Percentiles rank a stretch among this genome's conserved stretches.
These are phyloP conservation scores for Saxispiralis lemnorum DNA, from an alignment of 495 filamentous ascomycete genomes.

Conservation along the genomic window DNA sequence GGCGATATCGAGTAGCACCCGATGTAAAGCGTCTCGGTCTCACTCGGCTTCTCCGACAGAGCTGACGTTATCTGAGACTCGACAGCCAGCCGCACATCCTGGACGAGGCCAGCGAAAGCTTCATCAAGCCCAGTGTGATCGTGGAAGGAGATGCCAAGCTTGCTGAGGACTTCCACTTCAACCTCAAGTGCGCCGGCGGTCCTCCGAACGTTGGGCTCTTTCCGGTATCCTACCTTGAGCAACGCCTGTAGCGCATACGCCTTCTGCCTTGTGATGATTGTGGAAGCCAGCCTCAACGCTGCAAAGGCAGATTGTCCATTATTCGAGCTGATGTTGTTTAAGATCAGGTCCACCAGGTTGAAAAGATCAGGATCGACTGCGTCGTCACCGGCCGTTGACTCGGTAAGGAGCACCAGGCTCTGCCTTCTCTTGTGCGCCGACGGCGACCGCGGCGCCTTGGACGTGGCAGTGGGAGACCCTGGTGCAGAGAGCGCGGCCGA, in stretches of 20 bases:
- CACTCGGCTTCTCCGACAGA: not conserved
- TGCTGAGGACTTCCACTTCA: conserved; percentile 57
- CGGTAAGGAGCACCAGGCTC: conserved; percentile 72
- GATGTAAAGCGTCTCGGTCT: not conserved
- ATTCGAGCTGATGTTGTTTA: conserved; percentile 63
- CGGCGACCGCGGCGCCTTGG: conserved; percentile 34
- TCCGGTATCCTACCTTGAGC: conserved; percentile 30
- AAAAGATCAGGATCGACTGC: conserved; percentile 73
- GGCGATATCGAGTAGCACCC: conserved; percentile 10
- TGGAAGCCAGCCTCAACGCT: conserved; percentile 66
- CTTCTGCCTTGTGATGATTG: conserved; percentile 73
- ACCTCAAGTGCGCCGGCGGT: conserved; percentile 65
- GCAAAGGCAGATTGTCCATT: conserved; percentile 79
- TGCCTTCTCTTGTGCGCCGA: conserved; percentile 54
- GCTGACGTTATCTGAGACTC: conserved; percentile 28
- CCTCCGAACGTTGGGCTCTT: conserved; percentile 27
- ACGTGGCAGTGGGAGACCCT: conserved; percentile 18
- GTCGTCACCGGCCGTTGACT: conserved; percentile 47
- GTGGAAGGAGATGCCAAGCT: conserved; percentile 53
- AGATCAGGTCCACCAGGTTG: conserved; percentile 79
- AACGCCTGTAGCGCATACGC: conserved; percentile 65
- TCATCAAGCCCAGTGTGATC: conserved; percentile 55
- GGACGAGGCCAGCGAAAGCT: conserved; percentile 45
- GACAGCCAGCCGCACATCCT: conserved; percentile 58
- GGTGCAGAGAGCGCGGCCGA: conserved; percentile 38